Percentiles rank a stretch among this genome's conserved stretches.
Evolutionary conservation across 2,329 filamentous ascomycete species (phyloP).

Genomic region (Chrysoporthe austroafricana): DNA sequence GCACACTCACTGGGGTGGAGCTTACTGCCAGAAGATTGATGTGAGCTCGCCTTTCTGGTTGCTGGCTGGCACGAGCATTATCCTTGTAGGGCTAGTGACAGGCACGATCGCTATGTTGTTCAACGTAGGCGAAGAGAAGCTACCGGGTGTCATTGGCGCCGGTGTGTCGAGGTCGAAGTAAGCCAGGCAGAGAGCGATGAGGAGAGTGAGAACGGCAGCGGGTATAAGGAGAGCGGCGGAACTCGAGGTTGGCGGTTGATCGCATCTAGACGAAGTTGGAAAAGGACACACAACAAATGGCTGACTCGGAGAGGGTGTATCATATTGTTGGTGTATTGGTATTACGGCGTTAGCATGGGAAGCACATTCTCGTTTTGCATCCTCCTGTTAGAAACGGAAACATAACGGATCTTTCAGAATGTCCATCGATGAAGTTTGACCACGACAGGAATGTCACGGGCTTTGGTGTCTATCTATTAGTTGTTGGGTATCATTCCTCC

Average conservation of each 20-base stretch:
- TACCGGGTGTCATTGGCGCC: slow-evolving; percentile 94
- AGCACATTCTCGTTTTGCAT: slow-evolving; percentile 33
- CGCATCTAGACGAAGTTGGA: background rate
- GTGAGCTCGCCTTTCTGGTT: slow-evolving; percentile 89
- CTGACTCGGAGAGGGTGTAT: slow-evolving; percentile 19
- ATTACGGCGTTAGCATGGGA: slow-evolving; percentile 34
- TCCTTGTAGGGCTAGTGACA: slow-evolving; percentile 68
- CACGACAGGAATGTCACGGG: background rate
- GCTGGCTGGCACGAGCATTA: slow-evolving; percentile 73
- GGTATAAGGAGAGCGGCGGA: background rate
- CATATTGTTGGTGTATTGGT: slow-evolving; percentile 28
- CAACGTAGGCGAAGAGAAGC: slow-evolving; percentile 80
- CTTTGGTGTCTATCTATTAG: slow-evolving; percentile 4
- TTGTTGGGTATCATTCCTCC: slow-evolving; percentile 17
- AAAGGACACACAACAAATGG: background rate
- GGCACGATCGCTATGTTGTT: slow-evolving; percentile 80
- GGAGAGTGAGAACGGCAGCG: background rate
- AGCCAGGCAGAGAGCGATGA: slow-evolving; percentile 11
- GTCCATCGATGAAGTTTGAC: background rate
- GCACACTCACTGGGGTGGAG: slow-evolving; percentile 72
- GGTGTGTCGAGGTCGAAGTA: slow-evolving; percentile 79
- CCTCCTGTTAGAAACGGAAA: slow-evolving; percentile 31
- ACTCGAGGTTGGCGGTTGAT: background rate
- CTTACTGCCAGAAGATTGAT: slow-evolving; percentile 89
- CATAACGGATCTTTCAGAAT: slow-evolving; percentile 14